phyloP scores from a whole-genome alignment of 768 basidiomycete genomes.

The Imleria badia region DNA sequence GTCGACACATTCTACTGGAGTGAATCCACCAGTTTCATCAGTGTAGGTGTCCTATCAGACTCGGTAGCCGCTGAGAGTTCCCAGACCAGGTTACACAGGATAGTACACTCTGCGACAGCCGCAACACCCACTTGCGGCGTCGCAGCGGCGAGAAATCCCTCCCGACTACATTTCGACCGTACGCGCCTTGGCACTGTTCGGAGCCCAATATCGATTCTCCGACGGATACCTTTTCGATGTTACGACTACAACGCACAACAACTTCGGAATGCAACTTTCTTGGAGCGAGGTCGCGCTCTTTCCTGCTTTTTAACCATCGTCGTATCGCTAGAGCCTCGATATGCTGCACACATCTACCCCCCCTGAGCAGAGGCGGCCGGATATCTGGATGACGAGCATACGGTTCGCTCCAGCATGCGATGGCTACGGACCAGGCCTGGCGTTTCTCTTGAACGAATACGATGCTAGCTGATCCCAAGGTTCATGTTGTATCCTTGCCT shows the following conservation, averaged over 20 bases:
- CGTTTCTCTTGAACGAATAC: background rate
- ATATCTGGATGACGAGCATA: background rate
- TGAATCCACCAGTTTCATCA: constrained; percentile 6
- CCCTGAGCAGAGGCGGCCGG: too few species aligned
- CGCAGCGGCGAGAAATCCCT: constrained; percentile 17
- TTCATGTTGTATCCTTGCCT: constrained; percentile 8
- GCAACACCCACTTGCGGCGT: constrained; percentile 10
- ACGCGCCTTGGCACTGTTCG: constrained; percentile 19
- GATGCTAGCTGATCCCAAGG: background rate
- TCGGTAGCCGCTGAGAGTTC: background rate
- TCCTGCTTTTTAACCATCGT: background rate
- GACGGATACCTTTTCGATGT: constrained; percentile 21
- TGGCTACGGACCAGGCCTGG: too few species aligned
- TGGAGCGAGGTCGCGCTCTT: background rate
- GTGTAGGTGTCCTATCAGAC: constrained; percentile 3
- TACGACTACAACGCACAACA: constrained; percentile 12
- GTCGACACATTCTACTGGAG: background rate
- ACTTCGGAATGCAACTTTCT: background rate
- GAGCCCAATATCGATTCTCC: constrained; percentile 13
- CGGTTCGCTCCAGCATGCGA: background rate
- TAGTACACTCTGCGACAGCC: constrained; percentile 12
- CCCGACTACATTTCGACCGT: constrained; percentile 22
- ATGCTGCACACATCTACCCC: background rate
- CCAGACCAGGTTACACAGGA: constrained; percentile 6
- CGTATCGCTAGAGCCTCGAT: background rate